Conservation (phyloP, 2,329 filamentous ascomycete species). For the Exophiala sp. region DNA sequence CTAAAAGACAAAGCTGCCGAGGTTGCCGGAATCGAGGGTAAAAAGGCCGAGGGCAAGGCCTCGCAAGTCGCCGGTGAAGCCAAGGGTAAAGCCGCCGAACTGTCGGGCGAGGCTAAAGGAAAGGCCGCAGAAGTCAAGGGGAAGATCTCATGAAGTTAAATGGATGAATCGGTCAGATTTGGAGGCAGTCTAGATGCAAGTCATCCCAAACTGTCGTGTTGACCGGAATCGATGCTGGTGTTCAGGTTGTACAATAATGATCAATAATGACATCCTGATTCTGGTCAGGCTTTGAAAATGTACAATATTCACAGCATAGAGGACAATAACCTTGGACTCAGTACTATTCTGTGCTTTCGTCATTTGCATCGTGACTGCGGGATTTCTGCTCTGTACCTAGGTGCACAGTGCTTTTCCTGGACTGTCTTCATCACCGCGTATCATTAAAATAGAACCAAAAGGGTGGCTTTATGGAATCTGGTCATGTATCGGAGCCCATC, state of each 20-base stretch:
- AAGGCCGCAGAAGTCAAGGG: conserved; percentile 35
- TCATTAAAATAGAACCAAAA: too few relatives aligned
- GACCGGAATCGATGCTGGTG: conserved; percentile 10
- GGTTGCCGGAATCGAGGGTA: conserved; percentile 37
- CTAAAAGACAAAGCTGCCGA: conserved; percentile 44
- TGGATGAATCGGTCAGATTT: too few relatives aligned
- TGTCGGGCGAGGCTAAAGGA: conserved; percentile 31
- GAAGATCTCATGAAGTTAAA: conserved; percentile 23
- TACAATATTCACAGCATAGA: conserved; percentile 5
- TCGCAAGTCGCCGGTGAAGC: conserved; percentile 36
- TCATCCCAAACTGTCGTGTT: conserved; percentile 1
- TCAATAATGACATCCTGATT: background rate
- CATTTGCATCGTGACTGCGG: too few relatives aligned
- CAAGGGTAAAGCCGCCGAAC: conserved; percentile 31
- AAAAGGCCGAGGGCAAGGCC: conserved; percentile 45
- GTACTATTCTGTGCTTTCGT: too few relatives aligned
- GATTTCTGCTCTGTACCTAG: too few relatives aligned
- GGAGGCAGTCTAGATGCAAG: background rate
- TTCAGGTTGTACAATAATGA: conserved; percentile 20
- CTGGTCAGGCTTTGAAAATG: conserved; percentile 6
- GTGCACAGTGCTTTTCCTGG: too few relatives aligned
- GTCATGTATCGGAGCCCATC: background rate
- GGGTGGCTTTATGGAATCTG: background rate
- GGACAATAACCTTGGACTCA: background rate
- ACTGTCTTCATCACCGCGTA: too few relatives aligned